Base-by-base conservation (phyloP, 2,329 filamentous ascomycete genomes). In the Elsinoe ampelina region DNA sequence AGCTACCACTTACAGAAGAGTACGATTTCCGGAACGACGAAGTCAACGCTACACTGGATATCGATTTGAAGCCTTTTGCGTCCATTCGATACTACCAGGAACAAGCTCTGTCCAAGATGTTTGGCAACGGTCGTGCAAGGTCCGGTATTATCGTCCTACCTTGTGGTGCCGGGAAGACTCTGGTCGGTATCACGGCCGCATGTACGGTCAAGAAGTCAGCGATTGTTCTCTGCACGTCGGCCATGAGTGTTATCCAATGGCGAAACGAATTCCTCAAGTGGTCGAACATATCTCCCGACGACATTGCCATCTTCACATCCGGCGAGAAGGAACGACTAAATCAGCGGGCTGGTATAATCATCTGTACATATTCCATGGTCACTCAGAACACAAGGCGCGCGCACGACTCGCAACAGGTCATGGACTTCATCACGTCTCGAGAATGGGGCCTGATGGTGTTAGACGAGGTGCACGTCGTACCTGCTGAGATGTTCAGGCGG, bases 361-460 rank as follows among this genome's bases (percentile, higher is more conserved):
- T 98, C 54, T 95, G 91, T 10, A 98, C 93, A 1, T 98, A 98
- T 71, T 93, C 89, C 58, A 98, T 98, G 93, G 90, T 98, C n/a
- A 95, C 89, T 7, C 88, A 93, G 66, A 90, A 86, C 12, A 81
- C 89, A 51, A 86, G 89, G 59, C 81, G 92, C 58, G 92, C 93
- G 1, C 85, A 97, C 68, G 92, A 98, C 68, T 88, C 92, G 2
- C 84, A 93, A 67, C 95, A 95, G 75, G 95, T 97, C 83, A 96
- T 98, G 89, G 85, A 93, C 60, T 97, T 95, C 69, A 80, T 98
- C 61, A 85, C 84, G 15, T 80, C 80, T 2, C 84, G 91, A 61
- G 93, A 98, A 78, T 98, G 93, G 93, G 93, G 93, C 65, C 76
- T 98, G 58, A 95, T 98, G 85, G 85, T 98, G 57, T 79, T 97